These are phyloP conservation scores for Amanita muscaria DNA, from an alignment of 768 basidiomycete species.

Conservation along the genomic window DNA sequence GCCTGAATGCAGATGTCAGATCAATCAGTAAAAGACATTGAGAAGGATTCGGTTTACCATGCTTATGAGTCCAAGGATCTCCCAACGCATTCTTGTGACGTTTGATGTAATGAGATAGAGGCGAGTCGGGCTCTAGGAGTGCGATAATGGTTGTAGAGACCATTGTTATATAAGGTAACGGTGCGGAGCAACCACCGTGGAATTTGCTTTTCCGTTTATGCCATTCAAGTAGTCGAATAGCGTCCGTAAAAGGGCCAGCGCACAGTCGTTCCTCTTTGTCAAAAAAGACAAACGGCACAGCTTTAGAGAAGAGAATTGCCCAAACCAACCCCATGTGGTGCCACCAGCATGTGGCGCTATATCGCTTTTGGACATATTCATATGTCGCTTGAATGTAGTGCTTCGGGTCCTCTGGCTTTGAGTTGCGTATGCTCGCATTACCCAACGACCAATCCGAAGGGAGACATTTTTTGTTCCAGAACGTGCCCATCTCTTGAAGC, in stretches of 20 bases:
- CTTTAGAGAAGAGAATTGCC: constrained; percentile 1
- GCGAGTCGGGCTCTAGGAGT: neutral
- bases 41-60: neutral
- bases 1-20: no score
- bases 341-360: neutral
- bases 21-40: no score
- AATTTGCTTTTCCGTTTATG: neutral
- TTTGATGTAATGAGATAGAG: neutral
- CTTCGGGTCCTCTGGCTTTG: neutral
- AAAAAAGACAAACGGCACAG: neutral
- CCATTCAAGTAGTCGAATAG: neutral
- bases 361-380: neutral
- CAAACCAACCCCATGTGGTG: constrained; percentile 1
- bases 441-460: neutral
- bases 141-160: neutral
- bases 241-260: no score
- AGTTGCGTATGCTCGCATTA: neutral
- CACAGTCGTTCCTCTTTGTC: neutral
- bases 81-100: neutral
- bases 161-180: constrained; percentile 2
- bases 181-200: neutral
- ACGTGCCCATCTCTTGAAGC: neutral
- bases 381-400: neutral
- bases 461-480: neutral
- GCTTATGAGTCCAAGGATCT: neutral